phyloP scores from a whole-genome alignment of 352 stramenopile genomes.

The Pythium monospermum region DNA sequence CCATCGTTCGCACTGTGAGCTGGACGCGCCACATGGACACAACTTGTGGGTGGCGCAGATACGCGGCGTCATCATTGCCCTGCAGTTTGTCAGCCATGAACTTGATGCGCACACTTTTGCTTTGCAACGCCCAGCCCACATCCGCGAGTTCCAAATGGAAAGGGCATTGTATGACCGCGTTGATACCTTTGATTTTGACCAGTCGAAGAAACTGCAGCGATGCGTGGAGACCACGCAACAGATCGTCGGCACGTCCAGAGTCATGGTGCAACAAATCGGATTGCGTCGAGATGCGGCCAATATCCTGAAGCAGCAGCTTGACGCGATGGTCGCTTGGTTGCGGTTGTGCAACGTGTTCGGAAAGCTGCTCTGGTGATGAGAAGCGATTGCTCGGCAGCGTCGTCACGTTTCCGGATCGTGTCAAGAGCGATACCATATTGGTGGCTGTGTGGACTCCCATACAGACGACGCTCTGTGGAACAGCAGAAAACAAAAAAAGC shows the following conservation, averaged over 20 bases:
- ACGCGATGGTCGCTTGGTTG: not conserved
- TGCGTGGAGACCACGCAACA: not conserved
- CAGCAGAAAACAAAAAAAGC: too few relatives aligned
- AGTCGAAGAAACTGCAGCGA: not conserved
- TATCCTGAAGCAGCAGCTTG: slow-evolving; percentile 5
- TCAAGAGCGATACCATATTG: slow-evolving; percentile 2
- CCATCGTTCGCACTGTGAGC: not conserved
- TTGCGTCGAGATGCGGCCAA: not conserved
- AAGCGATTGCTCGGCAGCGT: not conserved
- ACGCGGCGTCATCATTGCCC: too few relatives aligned
- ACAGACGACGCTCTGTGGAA: slow-evolving; percentile 1
- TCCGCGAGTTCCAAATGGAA: not conserved
- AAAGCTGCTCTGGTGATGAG: not conserved
- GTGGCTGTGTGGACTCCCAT: not conserved
- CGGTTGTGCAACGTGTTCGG: not conserved
- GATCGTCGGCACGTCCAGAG: not conserved
- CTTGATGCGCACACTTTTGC: not conserved
- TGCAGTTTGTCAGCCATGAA: too few relatives aligned
- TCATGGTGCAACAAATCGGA: not conserved
- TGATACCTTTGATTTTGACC: too few relatives aligned
- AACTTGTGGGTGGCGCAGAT: not conserved
- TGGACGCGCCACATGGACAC: slow-evolving; percentile 8
- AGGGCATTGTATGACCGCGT: not conserved
- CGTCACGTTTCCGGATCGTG: slow-evolving; percentile 1
- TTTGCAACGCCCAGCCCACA: not conserved